Evolutionary conservation across 2,329 filamentous ascomycete species (phyloP).

Genomic region (Sporothrix mexicana): DNA sequence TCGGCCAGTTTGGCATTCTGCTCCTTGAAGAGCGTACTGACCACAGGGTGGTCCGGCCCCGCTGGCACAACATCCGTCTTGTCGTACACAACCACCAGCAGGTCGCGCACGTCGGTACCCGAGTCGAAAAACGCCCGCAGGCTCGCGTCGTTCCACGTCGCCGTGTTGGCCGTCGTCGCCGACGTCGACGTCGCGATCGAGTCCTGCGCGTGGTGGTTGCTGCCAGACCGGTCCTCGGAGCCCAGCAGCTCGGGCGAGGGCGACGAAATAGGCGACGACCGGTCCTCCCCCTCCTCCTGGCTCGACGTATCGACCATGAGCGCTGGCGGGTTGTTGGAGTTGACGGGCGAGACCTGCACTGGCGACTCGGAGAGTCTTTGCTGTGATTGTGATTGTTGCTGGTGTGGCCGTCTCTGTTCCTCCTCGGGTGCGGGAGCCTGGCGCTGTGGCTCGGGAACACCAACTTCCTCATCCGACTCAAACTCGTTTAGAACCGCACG

Average conservation of each 20-base stretch:
- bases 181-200: conserved; percentile 61
- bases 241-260: conserved; percentile 67
- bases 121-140: conserved; percentile 91
- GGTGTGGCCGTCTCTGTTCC: conserved; percentile 32
- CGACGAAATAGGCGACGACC: conserved; percentile 66
- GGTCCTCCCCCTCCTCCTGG: conserved; percentile 61
- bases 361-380: conserved; percentile 70
- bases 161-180: conserved; percentile 50
- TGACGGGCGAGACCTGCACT: conserved; percentile 65
- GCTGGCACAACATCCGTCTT: conserved; percentile 82
- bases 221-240: conserved; percentile 50
- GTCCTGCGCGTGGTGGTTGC: conserved; percentile 52
- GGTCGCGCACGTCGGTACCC: conserved; percentile 83
- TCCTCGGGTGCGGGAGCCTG: conserved; percentile 42
- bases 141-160: conserved; percentile 84
- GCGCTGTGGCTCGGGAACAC: conserved; percentile 41
- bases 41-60: conserved; percentile 83
- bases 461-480: conserved; percentile 59
- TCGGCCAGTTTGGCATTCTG: conserved; percentile 85
- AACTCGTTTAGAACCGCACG: conserved; percentile 74
- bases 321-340: conserved; percentile 63
- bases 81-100: conserved; percentile 90
- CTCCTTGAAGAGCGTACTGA: conserved; percentile 79
- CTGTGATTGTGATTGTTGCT: conserved; percentile 51
- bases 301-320: conserved; percentile 75